A percentile compares a stretch with the other conserved stretches of the same genome.
Evolutionary conservation across 805 yeast genomes (phyloP).

Genomic region (Blastobotrys chiropterorum): DNA sequence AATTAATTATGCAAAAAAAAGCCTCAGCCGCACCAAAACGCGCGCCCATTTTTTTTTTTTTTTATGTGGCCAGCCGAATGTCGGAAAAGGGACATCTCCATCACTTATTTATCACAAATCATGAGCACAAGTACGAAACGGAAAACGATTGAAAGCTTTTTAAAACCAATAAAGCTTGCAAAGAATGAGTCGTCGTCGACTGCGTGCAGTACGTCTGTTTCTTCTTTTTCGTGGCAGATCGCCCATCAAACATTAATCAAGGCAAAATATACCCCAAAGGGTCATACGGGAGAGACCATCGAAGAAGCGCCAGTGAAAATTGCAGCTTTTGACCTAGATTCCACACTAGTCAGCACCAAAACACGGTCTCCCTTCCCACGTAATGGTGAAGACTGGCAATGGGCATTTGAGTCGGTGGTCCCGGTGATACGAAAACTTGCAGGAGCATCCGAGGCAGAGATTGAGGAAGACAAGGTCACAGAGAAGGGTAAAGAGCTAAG

Average conservation of each 20-base stretch:
- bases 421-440: not conserved
- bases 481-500: slow-evolving; percentile 3
- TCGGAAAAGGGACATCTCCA: not conserved
- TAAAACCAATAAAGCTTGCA: not conserved
- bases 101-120: no score
- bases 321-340: slow-evolving; percentile 83
- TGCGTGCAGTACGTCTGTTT: not conserved
- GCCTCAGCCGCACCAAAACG: not conserved
- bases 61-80: not conserved
- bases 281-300: not conserved
- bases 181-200: not conserved
- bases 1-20: no score
- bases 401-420: slow-evolving; percentile 33
- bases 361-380: slow-evolving; percentile 54
- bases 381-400: slow-evolving; percentile 68
- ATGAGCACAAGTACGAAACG: not conserved
- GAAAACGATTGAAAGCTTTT: not conserved
- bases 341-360: slow-evolving; percentile 63
- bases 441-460: not conserved
- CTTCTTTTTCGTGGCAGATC: not conserved
- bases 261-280: slow-evolving; percentile 6
- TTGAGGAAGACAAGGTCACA: not conserved
- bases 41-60: not conserved
- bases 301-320: slow-evolving; percentile 23
- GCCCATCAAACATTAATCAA: slow-evolving; percentile 4